phyloP scores from a whole-genome alignment of 2,329 filamentous ascomycete genomes.

The Cryphonectria parasitica region DNA sequence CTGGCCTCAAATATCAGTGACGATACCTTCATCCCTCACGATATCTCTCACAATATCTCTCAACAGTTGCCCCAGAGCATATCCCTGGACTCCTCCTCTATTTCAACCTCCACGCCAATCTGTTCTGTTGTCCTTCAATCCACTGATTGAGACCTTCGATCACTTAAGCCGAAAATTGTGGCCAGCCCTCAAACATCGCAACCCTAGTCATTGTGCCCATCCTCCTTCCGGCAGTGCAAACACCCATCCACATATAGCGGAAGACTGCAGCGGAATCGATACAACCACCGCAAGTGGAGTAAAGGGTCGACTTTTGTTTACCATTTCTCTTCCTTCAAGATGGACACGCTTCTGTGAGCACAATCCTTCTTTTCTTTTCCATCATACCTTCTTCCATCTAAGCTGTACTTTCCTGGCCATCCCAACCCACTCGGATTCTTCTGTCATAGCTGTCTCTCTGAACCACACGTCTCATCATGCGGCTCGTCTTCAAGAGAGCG shows the following conservation, averaged over 20 bases:
- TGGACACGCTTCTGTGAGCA: constrained; percentile 40
- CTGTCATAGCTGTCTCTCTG: background rate
- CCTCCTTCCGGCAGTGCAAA: background rate
- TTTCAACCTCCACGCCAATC: background rate
- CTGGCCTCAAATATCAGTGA: background rate
- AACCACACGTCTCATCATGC: background rate
- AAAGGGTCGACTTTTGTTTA: background rate
- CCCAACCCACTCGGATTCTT: background rate
- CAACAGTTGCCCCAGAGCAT: background rate
- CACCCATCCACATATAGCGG: background rate
- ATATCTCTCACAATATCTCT: background rate
- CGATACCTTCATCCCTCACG: background rate
- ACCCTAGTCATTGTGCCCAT: background rate
- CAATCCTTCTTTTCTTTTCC: background rate
- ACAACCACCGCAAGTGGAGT: background rate
- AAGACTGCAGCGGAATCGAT: background rate
- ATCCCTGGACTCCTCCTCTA: background rate
- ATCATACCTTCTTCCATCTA: background rate
- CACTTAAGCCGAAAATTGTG: background rate
- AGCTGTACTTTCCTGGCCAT: background rate
- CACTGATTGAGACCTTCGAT: background rate
- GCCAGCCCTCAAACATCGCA: background rate
- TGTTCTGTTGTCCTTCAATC: background rate
- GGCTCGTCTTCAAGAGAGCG: background rate
- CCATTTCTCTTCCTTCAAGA: constrained; percentile 24